Conservation (phyloP, 257 asterid genomes). For the Petunia secreta region DNA sequence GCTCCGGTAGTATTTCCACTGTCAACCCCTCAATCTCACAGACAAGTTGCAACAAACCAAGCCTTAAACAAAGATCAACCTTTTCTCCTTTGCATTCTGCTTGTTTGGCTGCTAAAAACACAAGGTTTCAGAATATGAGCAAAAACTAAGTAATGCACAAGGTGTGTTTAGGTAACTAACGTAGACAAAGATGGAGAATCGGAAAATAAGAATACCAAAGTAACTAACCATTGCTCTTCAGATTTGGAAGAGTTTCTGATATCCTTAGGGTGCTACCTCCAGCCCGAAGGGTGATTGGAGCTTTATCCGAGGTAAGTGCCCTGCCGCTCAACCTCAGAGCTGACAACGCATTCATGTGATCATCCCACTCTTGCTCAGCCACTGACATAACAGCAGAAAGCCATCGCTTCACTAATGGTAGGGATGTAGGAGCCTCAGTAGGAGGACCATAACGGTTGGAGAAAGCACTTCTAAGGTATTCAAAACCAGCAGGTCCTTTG, state of each 20-base stretch:
- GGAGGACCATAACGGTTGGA: slow-evolving; percentile 35
- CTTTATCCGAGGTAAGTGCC: slow-evolving; percentile 2
- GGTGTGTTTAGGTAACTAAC: neutral
- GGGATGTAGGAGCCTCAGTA: slow-evolving; percentile 29
- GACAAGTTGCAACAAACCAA: slow-evolving; percentile 34
- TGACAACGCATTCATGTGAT: slow-evolving; percentile 31
- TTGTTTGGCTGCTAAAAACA: slow-evolving; percentile 24
- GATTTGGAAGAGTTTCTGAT: slow-evolving; percentile 18
- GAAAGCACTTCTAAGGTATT: slow-evolving; percentile 34
- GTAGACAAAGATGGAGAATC: neutral
- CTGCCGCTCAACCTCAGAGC: slow-evolving; percentile 27
- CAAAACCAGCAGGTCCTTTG: slow-evolving; percentile 39
- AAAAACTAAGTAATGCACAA: neutral
- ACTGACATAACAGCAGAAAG: slow-evolving; percentile 31
- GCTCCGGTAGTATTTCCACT: slow-evolving; percentile 32
- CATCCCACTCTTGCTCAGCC: slow-evolving; percentile 34
- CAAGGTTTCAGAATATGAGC: neutral
- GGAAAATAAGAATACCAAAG: neutral
- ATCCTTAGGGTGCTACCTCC: slow-evolving; percentile 29
- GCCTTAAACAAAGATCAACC: slow-evolving; percentile 35
- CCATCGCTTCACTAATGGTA: slow-evolving; percentile 32
- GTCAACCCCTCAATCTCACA: slow-evolving; percentile 32
- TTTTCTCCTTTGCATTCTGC: slow-evolving; percentile 34
- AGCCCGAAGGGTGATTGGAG: slow-evolving; percentile 30
- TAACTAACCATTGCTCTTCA: slow-evolving; percentile 25